phyloP scores from a whole-genome alignment of 345 rosid species.

The Rhizophora apiculata region DNA sequence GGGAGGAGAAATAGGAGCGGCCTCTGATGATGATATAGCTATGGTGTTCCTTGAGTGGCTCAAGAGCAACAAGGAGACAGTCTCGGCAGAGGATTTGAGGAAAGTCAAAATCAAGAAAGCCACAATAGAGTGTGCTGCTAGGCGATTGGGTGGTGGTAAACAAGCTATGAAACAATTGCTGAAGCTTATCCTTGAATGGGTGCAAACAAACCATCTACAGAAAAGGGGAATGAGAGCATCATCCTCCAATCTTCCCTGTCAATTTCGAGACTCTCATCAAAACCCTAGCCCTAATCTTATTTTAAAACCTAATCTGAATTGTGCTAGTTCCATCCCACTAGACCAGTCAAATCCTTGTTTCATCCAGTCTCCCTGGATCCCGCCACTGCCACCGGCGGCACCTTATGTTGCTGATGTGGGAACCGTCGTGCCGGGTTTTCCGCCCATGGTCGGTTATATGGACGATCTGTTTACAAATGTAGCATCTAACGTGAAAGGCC shows the following conservation, averaged over 20 bases:
- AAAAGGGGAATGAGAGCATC: conserved; percentile 43
- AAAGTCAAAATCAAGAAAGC: conserved; percentile 89
- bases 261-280: conserved; percentile 42
- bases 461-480: conserved; percentile 38
- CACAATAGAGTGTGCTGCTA: conserved; percentile 82
- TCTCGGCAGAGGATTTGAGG: conserved; percentile 87
- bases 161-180: conserved; percentile 89
- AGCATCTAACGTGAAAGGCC: conserved; percentile 25
- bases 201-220: conserved; percentile 79
- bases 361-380: conserved; percentile 44
- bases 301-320: conserved; percentile 29
- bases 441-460: conserved; percentile 37
- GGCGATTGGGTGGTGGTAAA: conserved; percentile 84
- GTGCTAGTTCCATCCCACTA: conserved; percentile 18
- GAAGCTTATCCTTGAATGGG: conserved; percentile 97
- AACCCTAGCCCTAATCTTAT: conserved; percentile 47
- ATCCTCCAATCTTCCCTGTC: conserved; percentile 20
- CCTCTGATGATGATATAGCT: conserved; percentile 79
- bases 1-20: neutral
- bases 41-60: conserved; percentile 88
- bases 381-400: conserved; percentile 30
- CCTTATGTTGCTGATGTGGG: conserved; percentile 34
- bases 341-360: conserved; percentile 44
- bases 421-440: conserved; percentile 29
- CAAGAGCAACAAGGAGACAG: conserved; percentile 70